Evolutionary conservation across 768 basidiomycete genomes (phyloP).

Genomic region (Lactarius trivialis): DNA sequence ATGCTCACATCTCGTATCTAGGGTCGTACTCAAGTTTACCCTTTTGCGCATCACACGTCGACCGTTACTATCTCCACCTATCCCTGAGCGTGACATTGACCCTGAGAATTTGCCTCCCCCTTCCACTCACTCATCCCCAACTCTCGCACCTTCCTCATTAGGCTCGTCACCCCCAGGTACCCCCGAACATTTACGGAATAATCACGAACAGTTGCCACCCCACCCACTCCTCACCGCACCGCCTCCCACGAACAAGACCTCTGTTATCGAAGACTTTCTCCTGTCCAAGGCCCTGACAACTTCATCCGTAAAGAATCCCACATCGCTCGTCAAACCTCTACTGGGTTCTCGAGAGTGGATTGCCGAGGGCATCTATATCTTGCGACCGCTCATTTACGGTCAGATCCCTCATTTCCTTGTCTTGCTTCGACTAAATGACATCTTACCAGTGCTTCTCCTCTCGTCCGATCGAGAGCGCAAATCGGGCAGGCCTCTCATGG

Average conservation of each 20-base stretch:
- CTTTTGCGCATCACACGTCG: conserved; percentile 70
- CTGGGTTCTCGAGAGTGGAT: conserved; percentile 66
- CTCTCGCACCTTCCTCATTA: conserved; percentile 52
- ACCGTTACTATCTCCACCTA: conserved; percentile 68
- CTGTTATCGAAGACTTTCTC: conserved; percentile 70
- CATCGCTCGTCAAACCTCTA: conserved; percentile 56
- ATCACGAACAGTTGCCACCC: conserved; percentile 57
- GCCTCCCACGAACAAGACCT: conserved; percentile 44
- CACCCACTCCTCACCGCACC: conserved; percentile 55
- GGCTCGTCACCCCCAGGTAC: conserved; percentile 51
- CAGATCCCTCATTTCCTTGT: conserved; percentile 22
- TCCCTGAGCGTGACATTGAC: conserved; percentile 87
- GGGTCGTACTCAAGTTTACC: conserved; percentile 66
- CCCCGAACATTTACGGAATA: conserved; percentile 78
- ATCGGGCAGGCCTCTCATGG: conserved; percentile 57
- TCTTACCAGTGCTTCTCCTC: conserved; percentile 33
- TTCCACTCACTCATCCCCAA: conserved; percentile 49
- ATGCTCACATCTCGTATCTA: conserved; percentile 31
- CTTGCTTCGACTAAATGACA: conserved; percentile 2
- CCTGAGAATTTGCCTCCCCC: conserved; percentile 50
- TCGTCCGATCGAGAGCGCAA: conserved; percentile 33
- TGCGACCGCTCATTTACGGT: conserved; percentile 78
- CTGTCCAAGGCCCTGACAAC: conserved; percentile 76
- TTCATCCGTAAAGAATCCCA: conserved; percentile 63
- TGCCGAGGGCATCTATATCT: conserved; percentile 61